Percentiles rank a stretch among this genome's conserved stretches.
Conservation (phyloP, 139 green algal species). For the Microglena sp. region DNA sequence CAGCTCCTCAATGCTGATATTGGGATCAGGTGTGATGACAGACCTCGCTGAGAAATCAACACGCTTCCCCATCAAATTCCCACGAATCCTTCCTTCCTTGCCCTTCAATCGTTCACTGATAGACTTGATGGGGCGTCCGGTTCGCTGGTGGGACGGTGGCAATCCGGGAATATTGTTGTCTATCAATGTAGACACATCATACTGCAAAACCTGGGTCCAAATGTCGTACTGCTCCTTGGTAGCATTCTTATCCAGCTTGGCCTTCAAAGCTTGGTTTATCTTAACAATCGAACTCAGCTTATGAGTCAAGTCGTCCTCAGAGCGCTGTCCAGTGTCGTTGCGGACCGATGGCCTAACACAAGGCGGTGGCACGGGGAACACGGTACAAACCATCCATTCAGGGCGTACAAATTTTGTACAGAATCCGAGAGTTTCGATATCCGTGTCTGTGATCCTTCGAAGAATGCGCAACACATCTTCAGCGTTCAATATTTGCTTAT, state of each 20-base stretch:
- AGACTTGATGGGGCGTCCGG: constrained; percentile 73
- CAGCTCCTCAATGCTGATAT: constrained; percentile 90
- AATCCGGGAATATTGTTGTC: constrained; percentile 76
- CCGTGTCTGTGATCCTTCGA: constrained; percentile 75
- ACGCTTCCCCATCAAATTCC: constrained; percentile 96
- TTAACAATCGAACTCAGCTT: constrained; percentile 88
- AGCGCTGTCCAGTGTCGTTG: constrained; percentile 14
- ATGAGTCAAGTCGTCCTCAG: constrained; percentile 92
- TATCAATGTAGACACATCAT: constrained; percentile 83
- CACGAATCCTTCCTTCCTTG: constrained; percentile 85
- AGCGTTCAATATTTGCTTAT: no score
- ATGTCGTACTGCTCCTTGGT: neutral
- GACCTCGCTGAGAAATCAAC: constrained; percentile 93
- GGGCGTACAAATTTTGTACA: constrained; percentile 60
- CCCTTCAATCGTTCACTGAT: constrained; percentile 65
- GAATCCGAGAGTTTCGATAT: constrained; percentile 74
- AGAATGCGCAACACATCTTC: no score
- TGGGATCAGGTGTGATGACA: constrained; percentile 90
- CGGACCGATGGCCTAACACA: constrained; percentile 64
- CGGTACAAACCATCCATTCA: constrained; percentile 84
- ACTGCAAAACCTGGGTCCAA: constrained; percentile 45
- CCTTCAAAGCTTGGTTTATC: constrained; percentile 69
- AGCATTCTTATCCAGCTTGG: constrained; percentile 58
- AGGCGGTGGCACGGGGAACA: constrained; percentile 83
- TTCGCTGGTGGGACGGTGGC: constrained; percentile 43